Percentiles rank a stretch among this genome's conserved stretches.
Conservation (phyloP, 371 early-diverging fungal genomes). For the Mucor racemosus region DNA sequence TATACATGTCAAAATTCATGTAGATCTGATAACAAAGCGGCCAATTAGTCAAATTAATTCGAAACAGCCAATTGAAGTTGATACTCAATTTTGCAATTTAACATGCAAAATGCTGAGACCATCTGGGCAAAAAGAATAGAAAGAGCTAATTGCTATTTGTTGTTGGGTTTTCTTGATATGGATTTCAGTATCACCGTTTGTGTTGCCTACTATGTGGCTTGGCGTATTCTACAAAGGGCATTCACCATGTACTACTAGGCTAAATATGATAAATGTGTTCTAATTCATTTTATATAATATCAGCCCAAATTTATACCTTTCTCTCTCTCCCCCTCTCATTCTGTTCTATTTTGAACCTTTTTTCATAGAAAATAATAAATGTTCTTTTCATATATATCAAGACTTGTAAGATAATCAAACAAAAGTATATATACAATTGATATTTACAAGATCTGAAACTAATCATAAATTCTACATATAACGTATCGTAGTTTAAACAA, state of each 20-base stretch:
- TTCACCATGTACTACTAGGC: neutral
- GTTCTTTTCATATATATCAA: constrained; percentile 12
- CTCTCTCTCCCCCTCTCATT: neutral
- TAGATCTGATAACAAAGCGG: too few relatives aligned
- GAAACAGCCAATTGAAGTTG: too few relatives aligned
- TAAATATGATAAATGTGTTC: neutral
- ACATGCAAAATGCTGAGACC: too few relatives aligned
- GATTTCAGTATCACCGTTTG: neutral
- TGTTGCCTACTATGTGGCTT: neutral
- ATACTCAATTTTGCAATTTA: too few relatives aligned
- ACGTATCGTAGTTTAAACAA: constrained; percentile 19
- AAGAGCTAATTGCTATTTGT: neutral
- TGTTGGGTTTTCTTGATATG: neutral
- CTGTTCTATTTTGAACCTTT: neutral
- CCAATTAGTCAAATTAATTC: too few relatives aligned
- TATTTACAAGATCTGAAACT: neutral
- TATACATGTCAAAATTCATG: too few relatives aligned
- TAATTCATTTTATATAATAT: neutral
- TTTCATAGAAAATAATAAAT: neutral
- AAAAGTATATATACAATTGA: neutral
- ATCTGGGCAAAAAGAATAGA: too few relatives aligned
- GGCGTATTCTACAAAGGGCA: neutral
- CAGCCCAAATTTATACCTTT: neutral
- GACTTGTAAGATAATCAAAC: neutral
- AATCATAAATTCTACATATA: neutral